These are phyloP conservation scores for Phanerodontia chrysosporium DNA, from an alignment of 768 basidiomycete species.

Conservation along the genomic window DNA sequence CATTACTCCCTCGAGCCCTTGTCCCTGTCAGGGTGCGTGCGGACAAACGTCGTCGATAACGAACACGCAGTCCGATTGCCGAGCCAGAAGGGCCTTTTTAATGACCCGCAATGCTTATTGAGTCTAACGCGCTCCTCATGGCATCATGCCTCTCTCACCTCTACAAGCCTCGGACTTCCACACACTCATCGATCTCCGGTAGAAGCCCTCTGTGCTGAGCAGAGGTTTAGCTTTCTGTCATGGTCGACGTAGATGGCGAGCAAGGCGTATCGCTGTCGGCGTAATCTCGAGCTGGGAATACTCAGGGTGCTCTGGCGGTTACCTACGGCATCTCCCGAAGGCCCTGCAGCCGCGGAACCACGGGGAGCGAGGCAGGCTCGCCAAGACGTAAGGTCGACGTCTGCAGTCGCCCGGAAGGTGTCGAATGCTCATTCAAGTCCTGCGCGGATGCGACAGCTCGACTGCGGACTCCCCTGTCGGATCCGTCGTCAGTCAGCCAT, in stretches of 20 bases:
- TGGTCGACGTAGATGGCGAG: not conserved
- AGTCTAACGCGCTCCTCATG: constrained; percentile 2
- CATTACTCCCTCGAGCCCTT: not conserved
- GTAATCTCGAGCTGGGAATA: not conserved
- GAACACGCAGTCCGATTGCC: not conserved
- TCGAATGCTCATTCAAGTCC: not conserved
- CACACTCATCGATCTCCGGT: not conserved
- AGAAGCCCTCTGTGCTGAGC: not conserved
- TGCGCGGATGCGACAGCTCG: not conserved
- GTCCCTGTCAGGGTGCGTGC: not conserved
- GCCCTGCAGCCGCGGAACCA: not conserved
- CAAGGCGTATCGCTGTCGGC: not conserved
- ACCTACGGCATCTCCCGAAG: not conserved
- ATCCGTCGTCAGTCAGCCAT: too few species aligned
- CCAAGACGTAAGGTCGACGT: constrained; percentile 3
- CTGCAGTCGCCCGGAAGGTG: not conserved
- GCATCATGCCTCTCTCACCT: not conserved
- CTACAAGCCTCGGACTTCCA: not conserved
- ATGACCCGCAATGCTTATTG: constrained; percentile 5
- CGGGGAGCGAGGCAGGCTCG: not conserved
- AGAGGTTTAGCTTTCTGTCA: not conserved
- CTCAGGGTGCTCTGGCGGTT: not conserved
- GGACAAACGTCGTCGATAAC: not conserved
- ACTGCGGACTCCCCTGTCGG: not conserved
- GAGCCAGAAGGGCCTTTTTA: not conserved